These are phyloP conservation scores for Lactarius tabidus DNA, from an alignment of 768 basidiomycete genomes.

Conservation along the genomic window DNA sequence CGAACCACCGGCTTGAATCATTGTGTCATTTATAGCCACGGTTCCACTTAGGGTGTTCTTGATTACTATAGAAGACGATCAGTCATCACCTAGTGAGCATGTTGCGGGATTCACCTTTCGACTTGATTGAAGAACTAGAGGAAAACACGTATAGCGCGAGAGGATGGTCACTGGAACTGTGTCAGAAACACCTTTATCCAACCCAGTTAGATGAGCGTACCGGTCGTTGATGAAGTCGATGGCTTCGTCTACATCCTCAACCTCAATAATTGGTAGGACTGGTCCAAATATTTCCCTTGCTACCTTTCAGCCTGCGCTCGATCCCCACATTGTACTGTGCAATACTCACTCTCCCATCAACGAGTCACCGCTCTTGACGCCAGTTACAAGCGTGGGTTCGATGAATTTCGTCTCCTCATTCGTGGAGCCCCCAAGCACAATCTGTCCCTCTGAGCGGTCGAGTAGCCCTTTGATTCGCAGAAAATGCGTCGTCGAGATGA, in stretches of 20 bases:
- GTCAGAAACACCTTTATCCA: not conserved
- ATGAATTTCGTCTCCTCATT: constrained; percentile 57
- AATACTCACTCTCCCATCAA: constrained; percentile 68
- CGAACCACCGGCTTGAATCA: constrained; percentile 57
- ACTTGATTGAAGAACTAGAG: constrained; percentile 51
- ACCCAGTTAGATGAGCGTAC: constrained; percentile 32
- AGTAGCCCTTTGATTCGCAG: constrained; percentile 56
- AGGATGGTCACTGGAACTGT: constrained; percentile 55
- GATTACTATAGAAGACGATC: constrained; percentile 46
- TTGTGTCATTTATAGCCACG: constrained; percentile 62
- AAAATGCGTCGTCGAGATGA: constrained; percentile 53
- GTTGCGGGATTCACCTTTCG: constrained; percentile 46
- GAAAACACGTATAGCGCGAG: constrained; percentile 78
- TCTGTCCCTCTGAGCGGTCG: constrained; percentile 58
- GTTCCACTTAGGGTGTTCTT: constrained; percentile 68
- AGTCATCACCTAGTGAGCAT: too few relatives aligned
- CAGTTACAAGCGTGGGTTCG: constrained; percentile 66
- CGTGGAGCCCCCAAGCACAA: constrained; percentile 61
- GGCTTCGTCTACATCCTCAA: constrained; percentile 66
- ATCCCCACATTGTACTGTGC: not conserved
- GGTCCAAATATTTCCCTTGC: constrained; percentile 82
- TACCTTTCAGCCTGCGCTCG: not conserved
- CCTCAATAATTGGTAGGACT: constrained; percentile 67
- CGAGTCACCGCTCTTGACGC: constrained; percentile 59
- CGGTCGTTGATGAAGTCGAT: constrained; percentile 61